A percentile compares a stretch with the other conserved stretches of the same genome.
Conservation (phyloP, 495 filamentous ascomycete genomes). For the Tuber aestivum region DNA sequence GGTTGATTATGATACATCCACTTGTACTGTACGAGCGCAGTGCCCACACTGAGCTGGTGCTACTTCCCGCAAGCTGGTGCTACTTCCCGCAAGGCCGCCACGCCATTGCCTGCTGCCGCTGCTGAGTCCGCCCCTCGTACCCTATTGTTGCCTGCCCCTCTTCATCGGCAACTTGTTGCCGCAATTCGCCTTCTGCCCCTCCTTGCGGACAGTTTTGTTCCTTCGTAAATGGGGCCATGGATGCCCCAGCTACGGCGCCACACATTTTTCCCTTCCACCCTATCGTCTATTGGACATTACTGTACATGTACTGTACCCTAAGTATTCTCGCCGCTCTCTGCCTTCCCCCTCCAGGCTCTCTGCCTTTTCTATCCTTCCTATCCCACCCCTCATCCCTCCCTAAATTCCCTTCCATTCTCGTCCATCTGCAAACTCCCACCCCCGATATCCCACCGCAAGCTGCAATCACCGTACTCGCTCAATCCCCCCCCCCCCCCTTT, state of each 20-base stretch:
- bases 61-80: too few species aligned
- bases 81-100: conserved; percentile 1
- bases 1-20: background rate
- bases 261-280: conserved; percentile 14
- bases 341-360: conserved; percentile 9
- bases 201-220: conserved; percentile 14
- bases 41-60: background rate
- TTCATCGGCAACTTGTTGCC: background rate
- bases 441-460: conserved; percentile 2
- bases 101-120: background rate
- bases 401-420: conserved; percentile 8
- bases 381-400: conserved; percentile 3
- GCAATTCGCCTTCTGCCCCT: conserved; percentile 4
- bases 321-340: conserved; percentile 20
- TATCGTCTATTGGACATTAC: too few species aligned
- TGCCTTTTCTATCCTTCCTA: conserved; percentile 2
- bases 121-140: conserved; percentile 3
- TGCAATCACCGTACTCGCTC: conserved; percentile 2
- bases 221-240: conserved; percentile 10
- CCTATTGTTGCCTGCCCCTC: background rate
- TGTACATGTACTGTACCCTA: conserved; percentile 12
- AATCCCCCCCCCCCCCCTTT: conserved; percentile 10
- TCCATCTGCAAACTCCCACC: background rate
- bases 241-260: conserved; percentile 14
- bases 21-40: too few species aligned